Base-by-base conservation (phyloP, 441 rosid species). In the Corymbia calophylla region DNA sequence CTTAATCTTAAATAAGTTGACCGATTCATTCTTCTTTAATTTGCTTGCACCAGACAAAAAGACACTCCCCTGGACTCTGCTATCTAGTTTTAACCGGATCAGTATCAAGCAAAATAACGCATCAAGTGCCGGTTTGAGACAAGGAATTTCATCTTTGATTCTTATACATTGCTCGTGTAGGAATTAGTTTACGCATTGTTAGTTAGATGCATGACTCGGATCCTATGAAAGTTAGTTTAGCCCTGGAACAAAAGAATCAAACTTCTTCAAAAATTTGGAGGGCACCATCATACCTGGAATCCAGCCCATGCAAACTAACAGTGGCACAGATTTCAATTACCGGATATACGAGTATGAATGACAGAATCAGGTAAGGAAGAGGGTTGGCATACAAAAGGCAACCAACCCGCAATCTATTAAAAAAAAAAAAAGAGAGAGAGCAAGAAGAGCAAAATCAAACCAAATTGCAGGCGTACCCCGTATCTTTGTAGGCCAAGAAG, bases 401-500 rank as follows among this genome's bases (percentile, higher is more conserved):
- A 44, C 49, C 82, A 3, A 73, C 16, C 10, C 3, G 25, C 82
- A 73, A 73, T 73, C 49, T 39, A 21, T 73, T 21, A 73, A 39
- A 35, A 10, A 35, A 73, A 73, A 39, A 35, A 10, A 35, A 21
- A 73, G 16, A 39, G 19, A 35, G 4, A 35, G 11, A 39, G 10
- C 15, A 21, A 11, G 49, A 39, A 21, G 49, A 39, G 5, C 39
- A 66, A 17, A 31, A 66, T 39, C 51, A 39, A 39, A 18, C 35
- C 47, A 21, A 39, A 39, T 73, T 21, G 51, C 51, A 39, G 47
- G 51, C 51, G 29, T 73, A 89, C 91, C 29, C 91, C 91, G 19
- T 89, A 89, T 87, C 6, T 77, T 58, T 87, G 91, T 27, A 89
- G 70, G 18, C 91, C 91, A 25, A 89, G 91, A 58, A 89, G 87